Conservation (phyloP, 2,329 filamentous ascomycete genomes). For the Aspergillus fijiensis region DNA sequence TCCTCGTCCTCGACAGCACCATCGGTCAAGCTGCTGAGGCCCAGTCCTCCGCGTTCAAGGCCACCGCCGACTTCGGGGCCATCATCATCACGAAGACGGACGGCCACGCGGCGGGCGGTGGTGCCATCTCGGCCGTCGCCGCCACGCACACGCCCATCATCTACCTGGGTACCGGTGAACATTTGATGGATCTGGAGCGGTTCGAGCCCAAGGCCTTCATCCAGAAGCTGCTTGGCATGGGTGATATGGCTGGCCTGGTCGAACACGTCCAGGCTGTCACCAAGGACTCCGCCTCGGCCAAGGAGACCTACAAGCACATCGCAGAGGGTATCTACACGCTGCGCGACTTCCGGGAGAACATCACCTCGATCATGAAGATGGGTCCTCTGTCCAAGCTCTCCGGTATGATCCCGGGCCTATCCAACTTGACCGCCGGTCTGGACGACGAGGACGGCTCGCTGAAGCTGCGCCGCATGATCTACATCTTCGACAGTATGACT, state of each 20-base stretch:
- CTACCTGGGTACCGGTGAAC: constrained; percentile 96
- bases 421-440: constrained; percentile 90
- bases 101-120: constrained; percentile 90
- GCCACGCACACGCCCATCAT: constrained; percentile 96
- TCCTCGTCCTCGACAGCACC: constrained; percentile 95
- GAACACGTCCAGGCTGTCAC: constrained; percentile 96
- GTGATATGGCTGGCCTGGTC: constrained; percentile 89
- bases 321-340: constrained; percentile 95
- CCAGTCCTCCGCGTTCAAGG: constrained; percentile 95
- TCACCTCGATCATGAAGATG: constrained; percentile 99
- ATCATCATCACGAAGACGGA: constrained; percentile 99
- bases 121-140: constrained; percentile 94
- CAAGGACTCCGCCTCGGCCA: constrained; percentile 73
- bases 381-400: constrained; percentile 95
- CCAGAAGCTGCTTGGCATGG: constrained; percentile 92
- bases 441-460: constrained; percentile 93
- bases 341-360: constrained; percentile 88
- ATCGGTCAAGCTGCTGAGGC: constrained; percentile 96
- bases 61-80: constrained; percentile 92
- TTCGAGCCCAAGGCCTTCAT: constrained; percentile 94
- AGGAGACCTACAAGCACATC: constrained; percentile 99
- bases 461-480: constrained; percentile 97
- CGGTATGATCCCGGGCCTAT: constrained; percentile 95
- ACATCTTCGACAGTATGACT: constrained; percentile 98
- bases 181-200: constrained; percentile 90